Evolutionary conservation across 1,284 basidiomycete species (phyloP).

Genomic region (Erythrobasidium hasegawianum): DNA sequence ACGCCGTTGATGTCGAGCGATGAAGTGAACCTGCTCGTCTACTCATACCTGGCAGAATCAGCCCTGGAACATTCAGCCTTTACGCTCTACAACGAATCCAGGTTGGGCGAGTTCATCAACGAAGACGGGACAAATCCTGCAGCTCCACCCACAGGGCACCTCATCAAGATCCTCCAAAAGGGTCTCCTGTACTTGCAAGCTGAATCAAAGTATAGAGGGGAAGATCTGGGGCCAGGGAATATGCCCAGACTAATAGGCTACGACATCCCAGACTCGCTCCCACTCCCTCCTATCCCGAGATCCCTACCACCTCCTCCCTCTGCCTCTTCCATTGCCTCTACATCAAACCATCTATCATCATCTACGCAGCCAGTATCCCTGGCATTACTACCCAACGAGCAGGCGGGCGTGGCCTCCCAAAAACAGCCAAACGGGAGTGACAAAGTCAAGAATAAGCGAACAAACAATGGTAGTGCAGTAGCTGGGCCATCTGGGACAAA

Average conservation of each 20-base stretch:
- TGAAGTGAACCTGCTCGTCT: constrained; percentile 76
- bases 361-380: neutral
- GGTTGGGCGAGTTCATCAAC: constrained; percentile 54
- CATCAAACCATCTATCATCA: neutral
- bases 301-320: constrained; percentile 33
- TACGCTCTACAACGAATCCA: constrained; percentile 64
- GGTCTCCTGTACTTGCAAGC: constrained; percentile 77
- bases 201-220: constrained; percentile 54
- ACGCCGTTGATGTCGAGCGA: constrained; percentile 61
- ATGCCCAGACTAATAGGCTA: constrained; percentile 40
- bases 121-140: constrained; percentile 34
- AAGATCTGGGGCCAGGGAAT: constrained; percentile 17
- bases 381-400: neutral
- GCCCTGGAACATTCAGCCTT: constrained; percentile 76
- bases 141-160: constrained; percentile 68
- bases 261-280: constrained; percentile 38
- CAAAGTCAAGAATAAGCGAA: constrained; percentile 6
- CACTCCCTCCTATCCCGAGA: constrained; percentile 42
- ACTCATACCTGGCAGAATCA: constrained; percentile 62
- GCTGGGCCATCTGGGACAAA: constrained; percentile 2
- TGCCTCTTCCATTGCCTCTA: constrained; percentile 6
- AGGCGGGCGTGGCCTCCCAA: neutral
- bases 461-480: neutral
- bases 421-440: neutral
- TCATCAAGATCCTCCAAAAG: constrained; percentile 72